Evolutionary conservation across 1,284 basidiomycete species (phyloP).

Genomic region (Cutaneotrichosporon sp.): DNA sequence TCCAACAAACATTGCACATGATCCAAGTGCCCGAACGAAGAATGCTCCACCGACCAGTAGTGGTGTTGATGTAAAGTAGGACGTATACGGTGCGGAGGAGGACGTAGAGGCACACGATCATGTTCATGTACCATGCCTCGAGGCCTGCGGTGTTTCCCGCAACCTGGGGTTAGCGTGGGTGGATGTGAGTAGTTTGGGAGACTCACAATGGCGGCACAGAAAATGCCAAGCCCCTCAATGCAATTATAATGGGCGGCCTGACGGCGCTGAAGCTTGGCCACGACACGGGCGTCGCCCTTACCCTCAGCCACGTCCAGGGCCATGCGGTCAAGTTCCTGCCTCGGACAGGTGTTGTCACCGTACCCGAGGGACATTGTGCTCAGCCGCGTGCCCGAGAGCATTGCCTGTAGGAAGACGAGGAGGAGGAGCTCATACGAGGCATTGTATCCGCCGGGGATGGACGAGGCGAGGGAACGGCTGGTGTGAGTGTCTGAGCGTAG

Average conservation of each 20-base stretch:
- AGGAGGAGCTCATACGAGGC: constrained; percentile 41
- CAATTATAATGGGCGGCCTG: constrained; percentile 42
- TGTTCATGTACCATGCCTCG: constrained; percentile 38
- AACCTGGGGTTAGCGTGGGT: constrained; percentile 27
- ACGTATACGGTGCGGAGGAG: constrained; percentile 33
- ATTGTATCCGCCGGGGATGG: constrained; percentile 27
- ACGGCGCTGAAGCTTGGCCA: constrained; percentile 37
- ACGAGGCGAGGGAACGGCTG: constrained; percentile 12
- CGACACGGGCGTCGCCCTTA: constrained; percentile 28
- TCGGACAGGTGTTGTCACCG: constrained; percentile 39
- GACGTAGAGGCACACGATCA: constrained; percentile 35
- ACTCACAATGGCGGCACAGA: constrained; percentile 38
- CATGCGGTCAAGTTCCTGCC: constrained; percentile 16
- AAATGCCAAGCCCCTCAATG: constrained; percentile 36
- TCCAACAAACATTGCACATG: constrained; percentile 34
- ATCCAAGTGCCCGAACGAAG: constrained; percentile 35
- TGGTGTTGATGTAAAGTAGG: constrained; percentile 40
- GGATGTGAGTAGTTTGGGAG: not conserved
- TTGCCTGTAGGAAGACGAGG: constrained; percentile 34
- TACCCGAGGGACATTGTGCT: constrained; percentile 27
- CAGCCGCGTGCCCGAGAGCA: constrained; percentile 30
- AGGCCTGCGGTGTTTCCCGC: constrained; percentile 43
- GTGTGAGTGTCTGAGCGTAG: not conserved
- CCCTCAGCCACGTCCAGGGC: constrained; percentile 16
- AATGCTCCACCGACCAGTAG: constrained; percentile 27